A percentile compares a stretch with the other conserved stretches of the same genome.
Conservation (phyloP, 371 early-diverging fungal genomes). For the Smittium mucronatum region DNA sequence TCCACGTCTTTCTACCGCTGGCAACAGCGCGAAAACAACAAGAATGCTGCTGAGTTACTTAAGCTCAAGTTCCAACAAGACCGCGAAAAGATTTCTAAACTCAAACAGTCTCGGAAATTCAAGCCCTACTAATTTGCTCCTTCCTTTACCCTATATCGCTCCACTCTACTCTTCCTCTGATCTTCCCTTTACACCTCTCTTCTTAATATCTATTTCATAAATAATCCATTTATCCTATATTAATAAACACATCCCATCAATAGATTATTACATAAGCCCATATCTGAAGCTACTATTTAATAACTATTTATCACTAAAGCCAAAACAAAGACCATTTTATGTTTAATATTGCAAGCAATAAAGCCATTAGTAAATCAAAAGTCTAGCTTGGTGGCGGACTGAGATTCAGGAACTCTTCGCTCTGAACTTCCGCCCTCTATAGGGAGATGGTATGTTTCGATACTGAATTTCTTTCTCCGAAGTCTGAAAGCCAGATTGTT, state of each 20-base stretch:
- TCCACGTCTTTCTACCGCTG: constrained; percentile 83
- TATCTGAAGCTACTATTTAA: no score
- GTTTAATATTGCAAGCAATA: no score
- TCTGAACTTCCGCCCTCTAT: constrained; percentile 75
- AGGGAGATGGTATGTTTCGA: constrained; percentile 84
- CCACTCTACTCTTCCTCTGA: background rate
- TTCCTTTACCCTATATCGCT: background rate
- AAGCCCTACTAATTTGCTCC: constrained; percentile 60
- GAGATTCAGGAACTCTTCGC: constrained; percentile 33
- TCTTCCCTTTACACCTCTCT: no score
- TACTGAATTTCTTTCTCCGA: constrained; percentile 71
- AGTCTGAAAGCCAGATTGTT: constrained; percentile 74
- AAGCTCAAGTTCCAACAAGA: constrained; percentile 86
- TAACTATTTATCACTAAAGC: no score
- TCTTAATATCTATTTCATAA: no score
- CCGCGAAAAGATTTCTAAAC: constrained; percentile 62
- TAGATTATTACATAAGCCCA: no score
- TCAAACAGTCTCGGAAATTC: constrained; percentile 70
- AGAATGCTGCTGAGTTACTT: constrained; percentile 74
- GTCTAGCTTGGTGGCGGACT: background rate
- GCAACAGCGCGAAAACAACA: constrained; percentile 81
- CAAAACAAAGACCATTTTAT: no score
- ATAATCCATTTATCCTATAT: no score
- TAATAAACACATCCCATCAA: no score
- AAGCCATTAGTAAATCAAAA: no score